A percentile compares a stretch with the other conserved stretches of the same genome.
Conservation (phyloP, 768 basidiomycete species). For the Boletus rufocinnamomeus region DNA sequence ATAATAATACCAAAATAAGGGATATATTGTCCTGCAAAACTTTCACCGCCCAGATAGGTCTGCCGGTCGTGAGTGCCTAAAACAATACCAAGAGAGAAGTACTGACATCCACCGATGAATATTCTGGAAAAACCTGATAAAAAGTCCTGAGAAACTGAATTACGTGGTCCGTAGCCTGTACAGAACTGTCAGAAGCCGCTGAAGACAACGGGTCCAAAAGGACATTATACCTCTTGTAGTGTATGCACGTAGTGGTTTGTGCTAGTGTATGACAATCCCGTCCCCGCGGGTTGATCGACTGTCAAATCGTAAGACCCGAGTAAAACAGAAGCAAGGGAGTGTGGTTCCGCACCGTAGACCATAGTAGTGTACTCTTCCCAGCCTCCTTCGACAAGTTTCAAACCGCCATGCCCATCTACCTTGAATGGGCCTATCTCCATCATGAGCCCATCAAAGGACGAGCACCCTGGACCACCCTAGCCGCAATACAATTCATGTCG, state of each 20-base stretch:
- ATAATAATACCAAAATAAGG: conserved; percentile 78
- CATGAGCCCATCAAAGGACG: conserved; percentile 95
- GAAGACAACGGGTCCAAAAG: background rate
- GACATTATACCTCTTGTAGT: conserved; percentile 57
- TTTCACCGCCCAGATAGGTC: conserved; percentile 97
- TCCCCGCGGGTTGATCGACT: conserved; percentile 99
- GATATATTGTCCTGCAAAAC: conserved; percentile 96
- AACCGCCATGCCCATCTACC: conserved; percentile 68
- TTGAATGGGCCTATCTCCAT: conserved; percentile 98
- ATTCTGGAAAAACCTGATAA: conserved; percentile 91
- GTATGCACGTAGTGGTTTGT: conserved; percentile 85
- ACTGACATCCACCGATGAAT: conserved; percentile 77
- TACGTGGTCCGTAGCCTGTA: conserved; percentile 74
- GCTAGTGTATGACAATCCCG: conserved; percentile 88
- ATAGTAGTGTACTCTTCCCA: conserved; percentile 98
- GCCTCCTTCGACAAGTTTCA: conserved; percentile 78
- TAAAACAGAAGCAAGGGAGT: background rate
- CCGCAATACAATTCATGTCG: background rate
- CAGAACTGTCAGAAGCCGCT: conserved; percentile 2
- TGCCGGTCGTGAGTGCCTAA: conserved; percentile 36
- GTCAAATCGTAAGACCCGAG: conserved; percentile 15
- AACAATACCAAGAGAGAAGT: background rate
- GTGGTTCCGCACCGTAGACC: conserved; percentile 72
- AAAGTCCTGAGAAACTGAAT: conserved; percentile 86
- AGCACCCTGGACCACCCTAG: conserved; percentile 96